Percentiles rank a stretch among this genome's conserved stretches.
Evolutionary conservation across 2,329 filamentous ascomycete species (phyloP).

Genomic region (Cadophora luteo-olivacea): DNA sequence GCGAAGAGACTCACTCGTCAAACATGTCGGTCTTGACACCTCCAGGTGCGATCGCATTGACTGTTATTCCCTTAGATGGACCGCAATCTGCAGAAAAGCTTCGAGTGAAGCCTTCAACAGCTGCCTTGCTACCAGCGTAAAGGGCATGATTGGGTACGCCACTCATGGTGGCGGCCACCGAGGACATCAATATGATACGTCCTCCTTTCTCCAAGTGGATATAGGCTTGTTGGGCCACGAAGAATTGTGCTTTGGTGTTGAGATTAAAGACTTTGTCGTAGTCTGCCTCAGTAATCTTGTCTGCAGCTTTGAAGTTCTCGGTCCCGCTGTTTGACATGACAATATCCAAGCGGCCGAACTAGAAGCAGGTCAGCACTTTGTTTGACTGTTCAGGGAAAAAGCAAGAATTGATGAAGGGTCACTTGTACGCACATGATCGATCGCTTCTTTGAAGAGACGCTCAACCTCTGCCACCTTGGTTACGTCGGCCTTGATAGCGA

Average conservation of each 20-base stretch:
- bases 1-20: constrained; percentile 59
- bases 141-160: constrained; percentile 74
- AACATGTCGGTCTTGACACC: constrained; percentile 73
- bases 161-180: constrained; percentile 63
- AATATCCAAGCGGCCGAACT: constrained; percentile 40
- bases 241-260: constrained; percentile 75
- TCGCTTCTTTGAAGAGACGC: constrained; percentile 37
- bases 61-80: constrained; percentile 63
- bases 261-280: constrained; percentile 60
- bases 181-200: constrained; percentile 71
- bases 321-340: constrained; percentile 43
- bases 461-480: constrained; percentile 49
- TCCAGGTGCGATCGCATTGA: constrained; percentile 71
- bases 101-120: constrained; percentile 77
- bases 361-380: constrained; percentile 1
- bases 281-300: constrained; percentile 41
- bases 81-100: constrained; percentile 67
- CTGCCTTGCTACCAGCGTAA: constrained; percentile 77
- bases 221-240: constrained; percentile 77
- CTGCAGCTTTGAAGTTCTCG: constrained; percentile 39
- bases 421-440: constrained; percentile 29
- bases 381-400: background rate
- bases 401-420: background rate
- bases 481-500: constrained; percentile 65
- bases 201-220: constrained; percentile 74